phyloP scores from a whole-genome alignment of 306 rosid species.

The Herpetospermum pedunculosum region DNA sequence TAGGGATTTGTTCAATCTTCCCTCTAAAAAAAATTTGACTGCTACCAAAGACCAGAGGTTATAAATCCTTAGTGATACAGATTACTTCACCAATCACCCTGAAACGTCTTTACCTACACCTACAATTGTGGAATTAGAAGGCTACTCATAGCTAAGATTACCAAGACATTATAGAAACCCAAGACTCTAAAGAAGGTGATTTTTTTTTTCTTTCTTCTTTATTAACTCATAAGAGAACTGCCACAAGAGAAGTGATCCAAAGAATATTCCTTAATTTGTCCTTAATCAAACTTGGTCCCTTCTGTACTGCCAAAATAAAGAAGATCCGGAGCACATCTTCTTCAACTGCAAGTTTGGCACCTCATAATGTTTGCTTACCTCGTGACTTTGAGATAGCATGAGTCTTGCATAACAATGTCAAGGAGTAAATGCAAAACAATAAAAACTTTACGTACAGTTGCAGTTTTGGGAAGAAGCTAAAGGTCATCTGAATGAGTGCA shows the following conservation, averaged over 20 bases:
- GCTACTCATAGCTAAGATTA: not conserved
- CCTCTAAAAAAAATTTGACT: not conserved
- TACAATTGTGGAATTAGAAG: not conserved
- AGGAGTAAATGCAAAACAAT: not conserved
- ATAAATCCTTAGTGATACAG: not conserved
- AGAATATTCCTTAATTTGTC: not conserved
- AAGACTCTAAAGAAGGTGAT: not conserved
- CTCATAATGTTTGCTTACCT: not conserved
- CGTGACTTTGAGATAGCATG: not conserved
- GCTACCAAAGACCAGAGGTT: not conserved
- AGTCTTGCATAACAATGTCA: not conserved
- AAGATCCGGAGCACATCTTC: not conserved
- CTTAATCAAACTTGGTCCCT: not conserved
- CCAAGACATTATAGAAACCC: not conserved
- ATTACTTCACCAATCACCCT: not conserved
- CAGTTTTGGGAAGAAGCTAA: not conserved
- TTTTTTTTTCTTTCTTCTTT: not conserved
- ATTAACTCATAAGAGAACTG: not conserved
- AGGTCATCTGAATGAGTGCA: not conserved
- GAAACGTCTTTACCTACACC: not conserved
- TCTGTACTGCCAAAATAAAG: not conserved
- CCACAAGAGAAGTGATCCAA: not conserved
- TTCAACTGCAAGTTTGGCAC: not conserved
- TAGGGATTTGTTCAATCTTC: not conserved
- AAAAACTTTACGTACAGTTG: not conserved